Evolutionary conservation across 2,329 filamentous ascomycete genomes (phyloP), one percentile per base, ranked within the genome.

Genomic region (Lecanosticta acicola): DNA sequence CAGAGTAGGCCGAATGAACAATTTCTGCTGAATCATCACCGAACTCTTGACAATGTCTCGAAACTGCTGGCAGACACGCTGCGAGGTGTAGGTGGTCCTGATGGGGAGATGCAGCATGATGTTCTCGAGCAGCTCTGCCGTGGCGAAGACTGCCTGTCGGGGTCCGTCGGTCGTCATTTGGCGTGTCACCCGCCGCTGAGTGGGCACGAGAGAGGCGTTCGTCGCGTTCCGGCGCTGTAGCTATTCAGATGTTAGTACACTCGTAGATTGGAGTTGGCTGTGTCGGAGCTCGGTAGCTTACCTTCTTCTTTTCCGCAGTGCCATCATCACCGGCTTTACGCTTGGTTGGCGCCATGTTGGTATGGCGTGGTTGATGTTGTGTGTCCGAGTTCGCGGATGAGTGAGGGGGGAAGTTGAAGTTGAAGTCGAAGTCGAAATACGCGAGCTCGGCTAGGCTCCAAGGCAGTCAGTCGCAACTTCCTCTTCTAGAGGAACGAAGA

Each of bases 91-190:
- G 18, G 32, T n/a, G 7, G 24, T 21, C 16, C 36, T n/a, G 3
- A 14, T 3, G 10, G 24, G 8, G 20, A 34, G 14, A n/a, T 43
- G 11, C 19, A 36, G n/a, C 16, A 44, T 34, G n/a, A 39, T 44
- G 3, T 32, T 32, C 18, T 44, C 42, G 20, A 39, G 42, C 1
- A 44, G 21, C 17, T 44, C 42, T 19, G 42, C 20, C n/a, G 37
- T 38, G 11, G 42, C 35, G 16, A 44, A 26, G 34, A 44, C 34
- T 20, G 16, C 35, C 5, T 17, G 35, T n/a, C 35, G 35, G 4
- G 35, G 3, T 16, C 14, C 35, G 16, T 37, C 35, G 9, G 35
- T 37, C 5, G 35, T 37, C 35, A 37, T 37, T 10, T 3, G 4
- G 35, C 35, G 35, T 5, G 35, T 19, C 14, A 19, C 17, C 11